Conservation (phyloP, 352 stramenopile species). For the Phytophthora ramorum region DNA sequence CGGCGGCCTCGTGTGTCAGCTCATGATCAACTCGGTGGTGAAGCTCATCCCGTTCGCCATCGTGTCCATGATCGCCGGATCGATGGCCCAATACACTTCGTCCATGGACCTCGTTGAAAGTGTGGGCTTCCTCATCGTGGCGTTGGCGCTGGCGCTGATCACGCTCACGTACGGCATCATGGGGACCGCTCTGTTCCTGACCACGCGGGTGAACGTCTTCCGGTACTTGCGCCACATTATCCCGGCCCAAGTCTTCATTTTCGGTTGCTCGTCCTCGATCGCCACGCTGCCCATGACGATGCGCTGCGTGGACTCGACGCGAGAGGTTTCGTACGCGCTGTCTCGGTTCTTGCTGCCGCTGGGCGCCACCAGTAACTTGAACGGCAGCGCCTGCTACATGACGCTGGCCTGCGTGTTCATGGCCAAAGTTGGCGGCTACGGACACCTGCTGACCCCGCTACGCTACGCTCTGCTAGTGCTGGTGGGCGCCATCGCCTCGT, state of each 20-base stretch:
- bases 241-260: conserved; percentile 78
- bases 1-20: conserved; percentile 63
- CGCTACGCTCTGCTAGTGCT: conserved; percentile 66
- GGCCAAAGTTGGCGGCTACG: conserved; percentile 62
- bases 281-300: conserved; percentile 81
- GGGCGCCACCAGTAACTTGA: conserved; percentile 74
- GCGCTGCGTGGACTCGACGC: conserved; percentile 71
- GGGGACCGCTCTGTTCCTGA: conserved; percentile 56
- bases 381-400: conserved; percentile 80
- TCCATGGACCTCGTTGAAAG: conserved; percentile 52
- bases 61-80: conserved; percentile 75
- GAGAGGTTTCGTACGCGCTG: conserved; percentile 66
- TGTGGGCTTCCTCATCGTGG: conserved; percentile 58
- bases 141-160: conserved; percentile 51
- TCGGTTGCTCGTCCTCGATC: conserved; percentile 82
- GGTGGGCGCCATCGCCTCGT: conserved; percentile 69
- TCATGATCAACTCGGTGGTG: conserved; percentile 78
- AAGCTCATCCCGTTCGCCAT: conserved; percentile 70
- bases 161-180: conserved; percentile 61
- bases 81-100: conserved; percentile 61
- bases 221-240: conserved; percentile 70
- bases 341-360: conserved; percentile 72
- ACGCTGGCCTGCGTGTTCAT: conserved; percentile 78
- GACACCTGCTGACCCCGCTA: conserved; percentile 51
- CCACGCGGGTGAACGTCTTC: conserved; percentile 72